Conservation (phyloP, 2,329 filamentous ascomycete genomes). For the Dactylellina haptotyla region DNA sequence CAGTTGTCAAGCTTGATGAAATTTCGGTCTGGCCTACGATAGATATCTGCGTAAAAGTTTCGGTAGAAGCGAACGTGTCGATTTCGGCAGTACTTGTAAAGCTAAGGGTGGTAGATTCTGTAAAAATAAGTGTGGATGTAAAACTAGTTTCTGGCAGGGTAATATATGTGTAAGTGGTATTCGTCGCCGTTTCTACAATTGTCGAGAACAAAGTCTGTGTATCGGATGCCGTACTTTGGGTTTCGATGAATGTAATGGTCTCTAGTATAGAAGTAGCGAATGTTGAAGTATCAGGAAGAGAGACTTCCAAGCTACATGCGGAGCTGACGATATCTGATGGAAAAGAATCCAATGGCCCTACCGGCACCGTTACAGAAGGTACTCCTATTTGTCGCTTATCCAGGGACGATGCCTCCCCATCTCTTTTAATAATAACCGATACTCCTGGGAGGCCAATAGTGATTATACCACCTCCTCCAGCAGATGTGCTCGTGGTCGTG, state of each 20-base stretch:
- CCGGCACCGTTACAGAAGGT: background rate
- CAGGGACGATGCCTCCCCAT: background rate
- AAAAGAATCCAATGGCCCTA: background rate
- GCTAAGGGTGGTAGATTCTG: constrained; percentile 8
- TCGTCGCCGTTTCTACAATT: background rate
- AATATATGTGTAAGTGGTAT: background rate
- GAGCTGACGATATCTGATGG: background rate
- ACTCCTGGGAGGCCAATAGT: background rate
- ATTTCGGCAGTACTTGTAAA: background rate
- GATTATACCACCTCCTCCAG: background rate
- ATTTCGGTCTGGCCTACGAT: background rate
- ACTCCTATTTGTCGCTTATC: background rate
- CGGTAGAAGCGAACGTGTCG: background rate
- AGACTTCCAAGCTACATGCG: background rate
- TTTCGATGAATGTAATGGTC: background rate
- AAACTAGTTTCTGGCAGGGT: constrained; percentile 4
- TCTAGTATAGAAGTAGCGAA: background rate
- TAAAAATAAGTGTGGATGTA: constrained; percentile 1
- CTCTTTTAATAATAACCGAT: background rate
- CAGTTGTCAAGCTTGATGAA: background rate
- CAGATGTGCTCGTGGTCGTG: background rate
- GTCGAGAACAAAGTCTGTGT: background rate
- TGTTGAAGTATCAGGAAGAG: background rate
- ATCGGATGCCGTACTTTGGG: background rate
- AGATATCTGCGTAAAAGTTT: background rate